Evolutionary conservation across 2,329 filamentous ascomycete species (phyloP), one percentile per base, ranked within the genome.

Genomic region (Penicillium janthinellum): DNA sequence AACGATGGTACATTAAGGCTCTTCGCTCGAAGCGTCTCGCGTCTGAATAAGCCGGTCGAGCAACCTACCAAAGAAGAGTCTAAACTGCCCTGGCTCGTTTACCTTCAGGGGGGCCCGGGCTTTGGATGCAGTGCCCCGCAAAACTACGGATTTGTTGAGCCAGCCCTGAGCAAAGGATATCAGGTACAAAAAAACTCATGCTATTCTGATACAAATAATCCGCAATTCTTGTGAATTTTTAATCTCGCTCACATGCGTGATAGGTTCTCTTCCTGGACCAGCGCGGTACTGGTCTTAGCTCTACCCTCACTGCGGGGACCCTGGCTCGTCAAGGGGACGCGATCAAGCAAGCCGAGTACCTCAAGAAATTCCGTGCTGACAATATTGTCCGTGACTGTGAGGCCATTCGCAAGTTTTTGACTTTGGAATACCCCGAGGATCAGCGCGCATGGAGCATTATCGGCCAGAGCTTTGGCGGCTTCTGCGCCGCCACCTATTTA

Each of bases 391-490:
- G 86, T 49, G 94, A 98, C 71, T 91, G 90, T 64, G 94, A 98
- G 73, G 92, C 93, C 4, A 86, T 98, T 35, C 86, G 94, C 5
- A 84, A 87, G 68, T 88, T 84, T 41, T 80, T 98, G 56, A 95
- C 90, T 0, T 79, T 82, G 5, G 86, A 88, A 54, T 90, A 87
- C 68, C 87, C 90, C 0, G 80, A 84, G 22, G 85, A 89, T 50
- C 87, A 90, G 72, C 85, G 87, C 73, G 88, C 88, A 72, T 97
- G 93, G 94, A 90, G 88, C 59, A 84, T 95, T 34, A 89, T 96
- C 63, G 94, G 94, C 8, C 94, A 97, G 78, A 93, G 89, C 15
- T 98, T 96, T 75, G 94, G 94, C 41, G 94, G 94, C 0, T 97
- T 96, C 75, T 91, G 92, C 71, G 84, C 83, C 50, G 81, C 92